Evolutionary conservation across 2,329 filamentous ascomycete species (phyloP).

Genomic region (Tolypocladium paradoxum): DNA sequence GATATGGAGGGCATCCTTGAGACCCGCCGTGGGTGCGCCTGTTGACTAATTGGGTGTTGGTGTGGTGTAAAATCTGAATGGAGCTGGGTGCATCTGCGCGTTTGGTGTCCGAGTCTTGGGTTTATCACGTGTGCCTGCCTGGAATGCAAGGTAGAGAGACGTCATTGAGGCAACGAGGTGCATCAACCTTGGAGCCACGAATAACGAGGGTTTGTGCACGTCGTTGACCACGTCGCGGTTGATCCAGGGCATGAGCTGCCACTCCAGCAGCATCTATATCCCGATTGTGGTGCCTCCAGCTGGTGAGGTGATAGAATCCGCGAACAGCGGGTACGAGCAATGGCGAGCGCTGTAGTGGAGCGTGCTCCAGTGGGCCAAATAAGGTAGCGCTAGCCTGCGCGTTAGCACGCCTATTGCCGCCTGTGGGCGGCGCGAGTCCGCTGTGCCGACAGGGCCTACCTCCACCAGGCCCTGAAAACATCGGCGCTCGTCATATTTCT

Average conservation of each 20-base stretch:
- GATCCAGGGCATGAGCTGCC: not conserved
- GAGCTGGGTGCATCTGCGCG: not conserved
- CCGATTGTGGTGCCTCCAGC: not conserved
- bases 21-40: too few species aligned
- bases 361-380: not conserved
- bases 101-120: not conserved
- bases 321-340: not conserved
- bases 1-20: too few species aligned
- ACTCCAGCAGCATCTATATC: not conserved
- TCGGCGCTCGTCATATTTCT: slow-evolving; percentile 1
- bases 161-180: not conserved
- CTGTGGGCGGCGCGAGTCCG: not conserved
- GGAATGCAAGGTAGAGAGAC: not conserved
- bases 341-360: not conserved
- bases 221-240: not conserved
- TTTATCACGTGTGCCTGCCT: not conserved
- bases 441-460: not conserved
- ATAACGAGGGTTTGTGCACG: not conserved
- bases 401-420: not conserved
- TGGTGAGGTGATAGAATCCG: not conserved
- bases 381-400: not conserved
- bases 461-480: not conserved
- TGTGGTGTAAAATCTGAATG: not conserved
- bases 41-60: not conserved
- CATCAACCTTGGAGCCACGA: not conserved